These are phyloP conservation scores for Phytophthora ramorum DNA, from an alignment of 352 stramenopile species.

Conservation along the genomic window DNA sequence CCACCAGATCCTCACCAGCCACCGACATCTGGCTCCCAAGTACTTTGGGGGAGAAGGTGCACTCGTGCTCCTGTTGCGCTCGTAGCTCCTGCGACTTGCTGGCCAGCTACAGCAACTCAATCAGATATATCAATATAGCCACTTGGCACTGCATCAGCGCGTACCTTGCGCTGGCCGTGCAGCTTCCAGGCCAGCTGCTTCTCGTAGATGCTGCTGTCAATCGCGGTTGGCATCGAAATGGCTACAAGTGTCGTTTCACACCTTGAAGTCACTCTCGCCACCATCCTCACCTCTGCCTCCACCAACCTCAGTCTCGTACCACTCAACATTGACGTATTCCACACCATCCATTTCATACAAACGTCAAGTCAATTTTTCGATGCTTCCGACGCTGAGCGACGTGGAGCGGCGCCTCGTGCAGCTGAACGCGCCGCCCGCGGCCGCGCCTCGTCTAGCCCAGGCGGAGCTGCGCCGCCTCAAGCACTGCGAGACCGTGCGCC, in stretches of 20 bases:
- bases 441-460: constrained; percentile 61
- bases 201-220: constrained; percentile 52
- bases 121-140: background rate
- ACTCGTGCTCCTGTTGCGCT: constrained; percentile 49
- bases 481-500: constrained; percentile 80
- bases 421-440: constrained; percentile 48
- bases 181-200: constrained; percentile 73
- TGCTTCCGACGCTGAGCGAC: constrained; percentile 52
- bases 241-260: constrained; percentile 3
- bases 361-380: background rate
- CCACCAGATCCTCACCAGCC: too few species aligned
- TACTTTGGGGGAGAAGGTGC: constrained; percentile 72
- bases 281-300: background rate
- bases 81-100: constrained; percentile 53
- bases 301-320: too few species aligned
- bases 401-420: constrained; percentile 63
- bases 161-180: constrained; percentile 57
- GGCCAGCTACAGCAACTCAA: constrained; percentile 34
- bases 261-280: background rate
- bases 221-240: background rate
- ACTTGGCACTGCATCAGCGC: background rate
- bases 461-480: constrained; percentile 79
- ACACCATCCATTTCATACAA: background rate
- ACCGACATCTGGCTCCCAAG: background rate
- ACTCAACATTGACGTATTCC: background rate